phyloP scores from a whole-genome alignment of 495 filamentous ascomycete genomes.

The Stereocaulon alpinum region DNA sequence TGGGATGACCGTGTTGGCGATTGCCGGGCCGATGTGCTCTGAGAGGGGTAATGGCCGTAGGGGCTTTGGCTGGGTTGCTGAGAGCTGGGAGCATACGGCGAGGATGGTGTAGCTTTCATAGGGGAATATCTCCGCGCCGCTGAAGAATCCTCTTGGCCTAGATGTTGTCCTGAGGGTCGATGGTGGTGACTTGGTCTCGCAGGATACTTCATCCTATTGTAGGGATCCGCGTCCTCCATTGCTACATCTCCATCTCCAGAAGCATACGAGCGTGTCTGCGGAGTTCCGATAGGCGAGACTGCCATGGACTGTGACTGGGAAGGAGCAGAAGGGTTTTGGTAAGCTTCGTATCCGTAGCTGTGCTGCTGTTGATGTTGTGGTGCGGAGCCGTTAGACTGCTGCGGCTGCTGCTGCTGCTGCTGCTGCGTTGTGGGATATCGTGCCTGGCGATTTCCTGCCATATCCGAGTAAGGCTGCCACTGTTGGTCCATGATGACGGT shows the following conservation, averaged over 20 bases:
- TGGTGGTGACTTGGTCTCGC: slow-evolving; percentile 58
- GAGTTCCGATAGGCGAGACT: slow-evolving; percentile 54
- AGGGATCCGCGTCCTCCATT: slow-evolving; percentile 88
- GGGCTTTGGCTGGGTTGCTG: slow-evolving; percentile 41
- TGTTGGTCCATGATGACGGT: slow-evolving; percentile 37
- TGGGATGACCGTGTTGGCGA: slow-evolving; percentile 26
- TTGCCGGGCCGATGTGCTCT: slow-evolving; percentile 26
- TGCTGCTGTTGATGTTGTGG: slow-evolving; percentile 43
- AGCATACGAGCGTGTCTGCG: slow-evolving; percentile 56
- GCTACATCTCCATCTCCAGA: slow-evolving; percentile 68
- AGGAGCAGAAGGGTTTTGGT: slow-evolving; percentile 47
- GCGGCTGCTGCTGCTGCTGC: slow-evolving; percentile 16
- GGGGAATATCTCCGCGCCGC: slow-evolving; percentile 90
- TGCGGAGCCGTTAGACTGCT: slow-evolving; percentile 16
- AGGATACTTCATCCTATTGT: slow-evolving; percentile 69
- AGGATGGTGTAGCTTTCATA: slow-evolving; percentile 67
- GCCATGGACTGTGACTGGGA: slow-evolving; percentile 47
- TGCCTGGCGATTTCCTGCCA: slow-evolving; percentile 17
- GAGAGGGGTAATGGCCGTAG: slow-evolving; percentile 38
- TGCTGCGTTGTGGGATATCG: slow-evolving; percentile 19
- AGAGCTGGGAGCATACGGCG: slow-evolving; percentile 47
- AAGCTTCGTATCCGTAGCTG: slow-evolving; percentile 65
- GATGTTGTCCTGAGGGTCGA: slow-evolving; percentile 51
- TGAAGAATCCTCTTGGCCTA: slow-evolving; percentile 64
- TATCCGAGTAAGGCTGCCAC: slow-evolving; percentile 44